These are phyloP conservation scores for Thielaviopsis musarum DNA, from an alignment of 2,329 filamentous ascomycete genomes.

Conservation along the genomic window DNA sequence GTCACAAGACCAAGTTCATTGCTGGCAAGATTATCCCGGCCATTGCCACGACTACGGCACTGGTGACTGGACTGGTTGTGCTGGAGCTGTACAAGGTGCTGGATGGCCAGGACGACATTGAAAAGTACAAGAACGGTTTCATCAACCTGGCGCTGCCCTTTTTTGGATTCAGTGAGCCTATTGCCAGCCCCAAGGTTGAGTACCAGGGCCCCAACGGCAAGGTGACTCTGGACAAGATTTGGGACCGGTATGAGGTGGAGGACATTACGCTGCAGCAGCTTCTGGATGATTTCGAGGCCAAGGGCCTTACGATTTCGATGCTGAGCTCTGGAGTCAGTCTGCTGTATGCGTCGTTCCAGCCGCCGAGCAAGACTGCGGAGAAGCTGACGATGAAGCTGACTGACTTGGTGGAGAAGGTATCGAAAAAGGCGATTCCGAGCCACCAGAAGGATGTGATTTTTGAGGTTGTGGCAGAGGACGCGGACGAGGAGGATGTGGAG, in stretches of 20 bases:
- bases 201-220: slow-evolving; percentile 67
- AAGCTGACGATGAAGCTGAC: slow-evolving; percentile 71
- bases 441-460: slow-evolving; percentile 96
- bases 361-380: slow-evolving; percentile 62
- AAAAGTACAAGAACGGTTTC: slow-evolving; percentile 99
- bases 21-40: slow-evolving; percentile 98
- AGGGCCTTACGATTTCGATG: slow-evolving; percentile 76
- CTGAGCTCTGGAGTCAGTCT: slow-evolving; percentile 93
- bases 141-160: slow-evolving; percentile 92
- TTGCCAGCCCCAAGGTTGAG: slow-evolving; percentile 79
- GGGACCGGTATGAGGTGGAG: slow-evolving; percentile 88
- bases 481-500: slow-evolving; percentile 83
- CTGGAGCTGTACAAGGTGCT: slow-evolving; percentile 93
- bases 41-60: slow-evolving; percentile 89
- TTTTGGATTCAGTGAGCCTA: slow-evolving; percentile 96
- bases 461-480: slow-evolving; percentile 84
- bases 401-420: slow-evolving; percentile 71
- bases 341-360: slow-evolving; percentile 87
- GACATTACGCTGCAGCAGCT: slow-evolving; percentile 77
- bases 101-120: slow-evolving; percentile 88
- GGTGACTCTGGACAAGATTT: slow-evolving; percentile 84
- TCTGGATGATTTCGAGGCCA: slow-evolving; percentile 61
- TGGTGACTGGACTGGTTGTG: slow-evolving; percentile 85
- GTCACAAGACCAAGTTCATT: slow-evolving; percentile 98
- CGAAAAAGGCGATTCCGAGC: slow-evolving; percentile 76